Evolutionary conservation across 2,329 filamentous ascomycete genomes (phyloP), one percentile per base, ranked within the genome.

Genomic region (Aspergillus sp.): DNA sequence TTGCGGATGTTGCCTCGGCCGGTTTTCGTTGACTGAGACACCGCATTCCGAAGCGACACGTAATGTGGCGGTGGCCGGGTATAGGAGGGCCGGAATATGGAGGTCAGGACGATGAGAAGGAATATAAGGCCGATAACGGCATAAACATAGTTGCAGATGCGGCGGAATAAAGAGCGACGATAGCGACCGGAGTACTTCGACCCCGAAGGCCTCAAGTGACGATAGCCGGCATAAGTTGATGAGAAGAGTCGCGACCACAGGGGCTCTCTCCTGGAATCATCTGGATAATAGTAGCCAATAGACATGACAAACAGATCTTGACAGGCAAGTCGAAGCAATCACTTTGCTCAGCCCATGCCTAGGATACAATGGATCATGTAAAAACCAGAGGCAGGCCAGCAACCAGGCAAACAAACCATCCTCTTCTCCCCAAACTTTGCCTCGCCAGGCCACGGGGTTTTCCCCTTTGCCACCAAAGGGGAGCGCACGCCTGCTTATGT

Each of bases 11-110:
- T 87, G 7, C 79, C 84, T 50, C 82, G 70, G 4, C 79, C 80
- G 5, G 73, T 63, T 5, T 65, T 57, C 21, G 70, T 65, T 21
- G 75, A 78, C 28, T 67, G 67, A 23, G 69, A 57, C 4, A 73
- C 69, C 8, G 68, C 65, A 30, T 70, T 61, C 55, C 71, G 72
- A 15, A 80, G 72, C 4, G 67, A 73, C 43, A 74, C 60, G 66
- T 87, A 87, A 69, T 85, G 84, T 8, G 77, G 64, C 5, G 85
- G 85, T 15, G 77, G 79, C 59, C 78, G 73, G 2, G 84, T 85
- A 69, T 87, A 87, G 4, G 84, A 86, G 7, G 85, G 85, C 50
- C 80, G 78, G 67, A 86, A 80, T 19, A 82, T 72, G 48, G 77
- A 78, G 2, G 77, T 79, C 45, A 82, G 68, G 21, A 83, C 61